Evolutionary conservation across 2,329 filamentous ascomycete species (phyloP), one percentile per base, ranked within the genome.

Genomic region (Scedosporium apiospermum): DNA sequence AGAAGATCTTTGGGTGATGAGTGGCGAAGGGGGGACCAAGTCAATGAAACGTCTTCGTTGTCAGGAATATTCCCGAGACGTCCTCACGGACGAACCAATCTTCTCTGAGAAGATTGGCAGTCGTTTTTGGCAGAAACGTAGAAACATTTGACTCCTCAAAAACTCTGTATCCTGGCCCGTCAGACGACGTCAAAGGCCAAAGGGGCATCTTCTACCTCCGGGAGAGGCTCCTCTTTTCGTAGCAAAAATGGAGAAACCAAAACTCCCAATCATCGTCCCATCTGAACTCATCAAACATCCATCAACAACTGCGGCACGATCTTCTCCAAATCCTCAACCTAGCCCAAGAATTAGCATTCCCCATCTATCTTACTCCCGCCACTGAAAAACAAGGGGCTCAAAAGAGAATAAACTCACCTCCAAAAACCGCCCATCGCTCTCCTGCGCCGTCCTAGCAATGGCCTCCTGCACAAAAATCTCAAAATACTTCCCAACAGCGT

Each of bases 381-480:
- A 16, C 58, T 12, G 53, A 16, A 34, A 26, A 30, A n/a, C 4
- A 26, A 34, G 14, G 21, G 30, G 34, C 34, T 34, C 34, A 3
- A 57, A 4, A 42, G n/a, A n/a, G n/a, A n/a, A 12, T 14, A 61
- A 64, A 73, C 83, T 74, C 67, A 91, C 88, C 83, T 95, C 90
- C 42, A 93, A 72, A 70, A 93, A 92, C 3, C 84, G 86, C 64
- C 84, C 80, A 38, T 79, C 78, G 71, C 88, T 87, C 78, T 91
- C 89, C 64, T 86, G 85, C 9, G 87, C 84, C 46, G 90, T 87
- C 70, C 93, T 77, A 16, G 91, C 91, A 71, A 98, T 86, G 1
- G 91, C 91, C 77, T 98, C 93, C 65, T 89, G 82, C 61, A 96
- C 89, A 75, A 97, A 98, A 0, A 93, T 85, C 74, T 97, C 91